Conservation (phyloP, 2,329 filamentous ascomycete species). For the Sporothrix pseudoabietina region DNA sequence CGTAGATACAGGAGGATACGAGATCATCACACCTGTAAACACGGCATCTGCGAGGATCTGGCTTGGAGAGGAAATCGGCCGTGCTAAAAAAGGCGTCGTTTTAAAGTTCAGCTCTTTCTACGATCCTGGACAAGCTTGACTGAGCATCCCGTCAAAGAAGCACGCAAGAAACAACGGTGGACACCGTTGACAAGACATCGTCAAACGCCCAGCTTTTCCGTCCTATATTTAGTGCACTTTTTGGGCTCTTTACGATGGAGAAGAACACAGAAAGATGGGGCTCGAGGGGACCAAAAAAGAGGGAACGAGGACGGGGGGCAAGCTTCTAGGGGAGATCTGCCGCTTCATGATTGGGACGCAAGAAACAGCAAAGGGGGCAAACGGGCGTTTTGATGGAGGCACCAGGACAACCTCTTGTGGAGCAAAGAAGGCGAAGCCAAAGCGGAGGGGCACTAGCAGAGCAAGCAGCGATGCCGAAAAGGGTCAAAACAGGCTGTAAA, state of each 20-base stretch:
- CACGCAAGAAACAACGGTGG: neutral
- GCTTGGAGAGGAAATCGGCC: neutral
- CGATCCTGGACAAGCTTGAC: neutral
- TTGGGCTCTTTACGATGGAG: neutral
- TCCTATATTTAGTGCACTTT: conserved; percentile 9
- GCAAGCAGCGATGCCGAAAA: neutral
- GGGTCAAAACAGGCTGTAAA: conserved; percentile 16
- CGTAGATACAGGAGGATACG: neutral
- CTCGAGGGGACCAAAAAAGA: neutral
- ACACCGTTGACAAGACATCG: neutral
- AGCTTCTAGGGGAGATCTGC: neutral
- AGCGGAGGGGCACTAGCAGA: neutral
- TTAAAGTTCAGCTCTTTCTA: conserved; percentile 15
- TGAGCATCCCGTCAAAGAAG: neutral
- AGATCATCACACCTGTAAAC: neutral
- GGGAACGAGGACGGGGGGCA: neutral
- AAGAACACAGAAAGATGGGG: neutral
- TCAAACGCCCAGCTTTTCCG: conserved; percentile 14
- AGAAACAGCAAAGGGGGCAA: neutral
- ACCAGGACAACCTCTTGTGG: neutral
- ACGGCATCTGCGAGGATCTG: neutral
- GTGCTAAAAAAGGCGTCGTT: conserved; percentile 18
- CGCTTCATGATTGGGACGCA: neutral
- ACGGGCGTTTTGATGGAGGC: neutral
- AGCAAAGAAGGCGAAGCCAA: conserved; percentile 13